Evolutionary conservation across 352 stramenopile species (phyloP).

Genomic region (Globisporangium megalacanthum): DNA sequence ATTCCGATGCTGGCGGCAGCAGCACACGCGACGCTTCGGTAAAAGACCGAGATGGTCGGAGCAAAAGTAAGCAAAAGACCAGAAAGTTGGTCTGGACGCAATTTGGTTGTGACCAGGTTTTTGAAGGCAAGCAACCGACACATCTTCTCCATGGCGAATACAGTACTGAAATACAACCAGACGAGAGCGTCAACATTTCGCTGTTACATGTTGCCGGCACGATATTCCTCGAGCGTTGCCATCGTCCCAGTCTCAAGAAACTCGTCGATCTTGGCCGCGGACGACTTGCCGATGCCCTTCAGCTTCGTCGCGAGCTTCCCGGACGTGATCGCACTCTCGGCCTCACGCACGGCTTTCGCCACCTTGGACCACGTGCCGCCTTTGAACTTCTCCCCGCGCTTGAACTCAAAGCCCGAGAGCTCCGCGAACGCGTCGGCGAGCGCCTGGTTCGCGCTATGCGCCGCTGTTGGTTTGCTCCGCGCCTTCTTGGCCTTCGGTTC

Average conservation of each 20-base stretch:
- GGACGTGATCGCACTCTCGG: slow-evolving; percentile 48
- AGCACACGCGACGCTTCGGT: too few species aligned
- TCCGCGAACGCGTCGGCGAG: slow-evolving; percentile 75
- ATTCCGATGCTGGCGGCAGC: too few species aligned
- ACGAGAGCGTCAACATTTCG: not conserved
- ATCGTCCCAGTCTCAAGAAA: slow-evolving; percentile 81
- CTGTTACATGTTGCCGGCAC: slow-evolving; percentile 66
- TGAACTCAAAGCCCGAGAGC: slow-evolving; percentile 85
- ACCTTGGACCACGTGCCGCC: slow-evolving; percentile 86
- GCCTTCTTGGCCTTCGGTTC: slow-evolving; percentile 50
- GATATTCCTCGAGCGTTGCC: slow-evolving; percentile 76
- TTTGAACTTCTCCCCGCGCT: slow-evolving; percentile 84
- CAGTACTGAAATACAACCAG: too few species aligned
- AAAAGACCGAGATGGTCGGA: too few species aligned
- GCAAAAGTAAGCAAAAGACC: too few species aligned
- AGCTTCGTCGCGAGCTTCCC: slow-evolving; percentile 82
- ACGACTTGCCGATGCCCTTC: slow-evolving; percentile 81
- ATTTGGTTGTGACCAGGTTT: not conserved
- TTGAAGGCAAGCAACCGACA: not conserved
- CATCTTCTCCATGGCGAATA: not conserved
- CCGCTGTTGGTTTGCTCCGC: slow-evolving; percentile 34
- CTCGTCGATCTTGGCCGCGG: slow-evolving; percentile 79
- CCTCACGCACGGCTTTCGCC: slow-evolving; percentile 75
- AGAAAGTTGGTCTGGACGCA: too few species aligned
- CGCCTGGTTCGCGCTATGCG: slow-evolving; percentile 57